Base-by-base conservation (phyloP, 1,284 basidiomycete genomes). In the Volvariella volvacea region DNA sequence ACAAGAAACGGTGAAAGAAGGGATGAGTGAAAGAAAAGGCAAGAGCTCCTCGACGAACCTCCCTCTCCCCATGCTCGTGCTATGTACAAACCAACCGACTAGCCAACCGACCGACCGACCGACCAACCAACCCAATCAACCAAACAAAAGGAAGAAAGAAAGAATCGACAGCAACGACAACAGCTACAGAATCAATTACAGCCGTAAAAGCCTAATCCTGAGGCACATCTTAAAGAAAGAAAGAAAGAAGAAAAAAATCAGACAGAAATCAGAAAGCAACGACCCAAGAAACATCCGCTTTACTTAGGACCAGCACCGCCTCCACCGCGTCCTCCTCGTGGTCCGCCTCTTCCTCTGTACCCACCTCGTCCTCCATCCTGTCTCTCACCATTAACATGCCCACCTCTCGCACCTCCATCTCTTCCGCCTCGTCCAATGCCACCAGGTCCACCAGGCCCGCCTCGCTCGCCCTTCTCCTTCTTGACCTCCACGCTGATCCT, bases 401-500 rank as follows among this genome's bases (percentile, higher is more conserved):
- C 60, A 38, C 56, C 37, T 22, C 41, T 20, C 21, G 31, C 33
- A 10, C 21, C 28, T 17, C 45, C 45, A 43, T 31, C 43, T 37
- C 48, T 51, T 25, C 55, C 53, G 49, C 62, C 61, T 39, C 57
- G 52, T 25, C 56, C 57, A 20, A 60, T 52, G 42, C 61, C 55
- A 7, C 59, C 51, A 39, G 60, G 61, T 40, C 63, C 54, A 12
- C 67, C 66, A 21, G 72, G 70, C 1, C 64, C 63, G 44, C 73
- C 74, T 41, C 77, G 73, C 38, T 93, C 90, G 36, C 78, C 78
- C 41, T 88, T 77, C 68, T 94, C 92, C 71, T 92, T 94, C 63
- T 89, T 78, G 45, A 87, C 90, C 74, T 96, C 92, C 36, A 96
- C 80, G 48, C 70, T 73, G 48, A 97, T 81, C 47, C 79, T 73